These are phyloP conservation scores for Zygotorulaspora florentina DNA, from an alignment of 805 yeast genomes.

Conservation along the genomic window DNA sequence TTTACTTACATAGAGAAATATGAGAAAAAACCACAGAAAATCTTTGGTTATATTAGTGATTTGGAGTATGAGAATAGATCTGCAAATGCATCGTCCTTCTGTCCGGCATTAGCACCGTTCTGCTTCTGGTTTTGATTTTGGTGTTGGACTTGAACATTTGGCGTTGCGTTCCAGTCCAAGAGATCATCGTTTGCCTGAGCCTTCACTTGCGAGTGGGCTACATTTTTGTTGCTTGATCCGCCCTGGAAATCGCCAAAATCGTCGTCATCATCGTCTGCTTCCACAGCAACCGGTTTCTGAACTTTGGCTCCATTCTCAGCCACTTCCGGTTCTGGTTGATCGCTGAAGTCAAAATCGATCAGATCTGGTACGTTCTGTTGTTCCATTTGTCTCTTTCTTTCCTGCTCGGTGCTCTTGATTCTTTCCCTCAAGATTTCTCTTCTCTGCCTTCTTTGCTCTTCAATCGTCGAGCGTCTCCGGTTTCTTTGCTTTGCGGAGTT, in stretches of 20 bases:
- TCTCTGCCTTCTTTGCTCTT: constrained; percentile 37
- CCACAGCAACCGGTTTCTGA: constrained; percentile 3
- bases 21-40: background rate
- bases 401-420: constrained; percentile 32
- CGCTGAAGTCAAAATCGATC: constrained; percentile 27
- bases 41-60: constrained; percentile 23
- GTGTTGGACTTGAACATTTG: constrained; percentile 9
- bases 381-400: constrained; percentile 26
- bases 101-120: constrained; percentile 6
- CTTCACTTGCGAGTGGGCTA: constrained; percentile 2
- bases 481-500: constrained; percentile 10
- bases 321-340: background rate
- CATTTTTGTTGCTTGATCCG: constrained; percentile 14
- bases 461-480: constrained; percentile 28
- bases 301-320: background rate
- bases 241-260: constrained; percentile 39
- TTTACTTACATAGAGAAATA: background rate
- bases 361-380: constrained; percentile 29
- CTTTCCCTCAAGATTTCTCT: constrained; percentile 36
- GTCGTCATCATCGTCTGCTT: constrained; percentile 28
- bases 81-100: constrained; percentile 29
- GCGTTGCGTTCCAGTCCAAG: constrained; percentile 12
- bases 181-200: constrained; percentile 14
- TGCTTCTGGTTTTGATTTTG: constrained; percentile 13
- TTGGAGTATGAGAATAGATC: constrained; percentile 32